Base-by-base conservation (phyloP, 1,284 basidiomycete species). In the Meira miltonrushii region DNA sequence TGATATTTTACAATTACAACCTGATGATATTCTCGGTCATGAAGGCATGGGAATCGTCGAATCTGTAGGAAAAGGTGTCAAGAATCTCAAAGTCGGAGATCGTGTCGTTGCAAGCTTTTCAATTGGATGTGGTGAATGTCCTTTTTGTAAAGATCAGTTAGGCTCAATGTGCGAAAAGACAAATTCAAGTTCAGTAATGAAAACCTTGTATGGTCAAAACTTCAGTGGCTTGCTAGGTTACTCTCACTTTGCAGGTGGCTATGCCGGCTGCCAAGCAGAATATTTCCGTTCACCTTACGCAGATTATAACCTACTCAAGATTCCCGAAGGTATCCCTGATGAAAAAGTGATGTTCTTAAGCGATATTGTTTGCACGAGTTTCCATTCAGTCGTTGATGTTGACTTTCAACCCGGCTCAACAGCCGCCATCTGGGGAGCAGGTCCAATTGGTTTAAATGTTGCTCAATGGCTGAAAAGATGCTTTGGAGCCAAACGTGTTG, bases 101-200 rank as follows among this genome's bases (percentile, higher is more conserved):
- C 83, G 87, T 11, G 87, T 89, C 54, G 88, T 89, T 12, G 83
- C 84, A 0, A 85, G 85, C 0, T 90, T 89, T 84, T 87, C 89
- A 68, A 85, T 88, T 56, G 86, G 86, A 0, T 90, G 88, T 69
- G 88, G 88, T 5, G 81, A 85, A 46, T 90, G 88, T 79, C 74
- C 81, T 46, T 88, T 84, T 77, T 90, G 88, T 82, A 80, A 88
- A 77, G 79, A 87, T 71, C 87, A 87, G 67, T 80, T 87, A 0
- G 86, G 85, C 0, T 86, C 85, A 1, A 85, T 88, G 78, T 90
- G 88, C 73, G 85, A 88, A 59, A 78, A 80, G 19, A 89, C 87
- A 15, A 89, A 88, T 79, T 82, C 83, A 58, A 86, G 85, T 9
- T 82, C 81, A 2, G 75, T 87, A 9, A 82, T 85, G 79, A 84